Evolutionary conservation across 2,329 filamentous ascomycete genomes (phyloP).

Genomic region (Exophiala spinifera): DNA sequence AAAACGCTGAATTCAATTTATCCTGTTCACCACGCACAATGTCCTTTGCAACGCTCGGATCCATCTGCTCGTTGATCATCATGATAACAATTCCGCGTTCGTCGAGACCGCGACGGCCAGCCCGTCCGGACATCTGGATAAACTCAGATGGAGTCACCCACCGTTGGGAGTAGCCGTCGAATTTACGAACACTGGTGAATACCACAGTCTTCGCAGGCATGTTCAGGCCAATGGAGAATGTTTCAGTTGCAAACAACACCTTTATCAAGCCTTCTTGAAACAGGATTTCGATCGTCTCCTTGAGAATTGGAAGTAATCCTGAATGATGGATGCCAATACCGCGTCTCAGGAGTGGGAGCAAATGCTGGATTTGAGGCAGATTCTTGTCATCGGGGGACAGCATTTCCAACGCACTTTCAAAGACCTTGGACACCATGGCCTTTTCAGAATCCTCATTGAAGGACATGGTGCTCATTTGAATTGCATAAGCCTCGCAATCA

Average conservation of each 20-base stretch:
- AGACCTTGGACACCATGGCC: conserved; percentile 89
- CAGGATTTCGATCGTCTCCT: conserved; percentile 97
- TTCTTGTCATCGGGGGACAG: conserved; percentile 87
- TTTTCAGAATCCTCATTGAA: conserved; percentile 98
- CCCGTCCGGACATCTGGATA: conserved; percentile 97
- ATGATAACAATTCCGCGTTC: conserved; percentile 98
- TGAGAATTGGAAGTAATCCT: conserved; percentile 88
- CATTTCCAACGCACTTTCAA: conserved; percentile 87
- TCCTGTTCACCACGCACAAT: conserved; percentile 97
- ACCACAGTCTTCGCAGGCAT: conserved; percentile 99
- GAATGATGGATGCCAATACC: conserved; percentile 98
- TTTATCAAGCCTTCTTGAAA: conserved; percentile 99
- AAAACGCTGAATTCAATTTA: conserved; percentile 94
- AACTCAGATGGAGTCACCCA: conserved; percentile 95
- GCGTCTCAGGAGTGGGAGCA: conserved; percentile 81
- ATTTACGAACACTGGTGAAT: conserved; percentile 96
- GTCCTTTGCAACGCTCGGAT: conserved; percentile 86
- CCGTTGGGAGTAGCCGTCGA: conserved; percentile 75
- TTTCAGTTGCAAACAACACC: conserved; percentile 95
- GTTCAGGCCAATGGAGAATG: conserved; percentile 96
- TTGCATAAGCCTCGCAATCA: conserved; percentile 86
- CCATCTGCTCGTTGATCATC: conserved; percentile 98
- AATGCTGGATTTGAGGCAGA: conserved; percentile 84
- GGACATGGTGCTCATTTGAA: conserved; percentile 79
- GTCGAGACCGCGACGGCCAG: conserved; percentile 93